Conservation (phyloP, 2,329 filamentous ascomycete genomes). For the Exophiala aquamarina region DNA sequence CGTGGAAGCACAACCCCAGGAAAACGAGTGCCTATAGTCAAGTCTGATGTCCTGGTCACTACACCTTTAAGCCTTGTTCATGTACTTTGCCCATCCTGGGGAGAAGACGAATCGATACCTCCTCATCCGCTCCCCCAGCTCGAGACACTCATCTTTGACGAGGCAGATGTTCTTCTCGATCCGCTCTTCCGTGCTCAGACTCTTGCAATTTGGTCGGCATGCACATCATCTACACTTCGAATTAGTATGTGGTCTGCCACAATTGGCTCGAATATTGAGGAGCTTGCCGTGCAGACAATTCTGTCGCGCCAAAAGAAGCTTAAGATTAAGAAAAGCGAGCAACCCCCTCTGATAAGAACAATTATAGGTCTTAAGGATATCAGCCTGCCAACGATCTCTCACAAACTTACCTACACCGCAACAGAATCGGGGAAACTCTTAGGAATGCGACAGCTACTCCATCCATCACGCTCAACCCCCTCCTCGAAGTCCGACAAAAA, state of each 20-base stretch:
- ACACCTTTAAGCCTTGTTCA: conserved; percentile 79
- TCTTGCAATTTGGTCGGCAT: conserved; percentile 77
- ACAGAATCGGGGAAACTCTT: conserved; percentile 93
- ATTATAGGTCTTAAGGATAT: conserved; percentile 97
- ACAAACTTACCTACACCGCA: conserved; percentile 86
- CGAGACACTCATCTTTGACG: conserved; percentile 77
- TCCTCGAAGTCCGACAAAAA: conserved; percentile 44
- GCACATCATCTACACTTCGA: conserved; percentile 67
- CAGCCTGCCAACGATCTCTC: conserved; percentile 86
- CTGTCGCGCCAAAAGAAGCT: conserved; percentile 51
- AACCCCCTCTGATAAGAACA: conserved; percentile 68
- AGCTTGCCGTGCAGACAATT: conserved; percentile 70
- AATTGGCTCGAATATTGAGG: conserved; percentile 90
- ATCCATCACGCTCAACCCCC: conserved; percentile 58
- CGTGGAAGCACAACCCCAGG: conserved; percentile 40
- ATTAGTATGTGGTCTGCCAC: conserved; percentile 93
- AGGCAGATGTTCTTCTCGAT: conserved; percentile 92
- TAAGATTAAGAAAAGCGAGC: conserved; percentile 30
- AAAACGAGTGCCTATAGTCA: conserved; percentile 51
- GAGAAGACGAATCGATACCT: conserved; percentile 35
- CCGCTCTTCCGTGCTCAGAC: conserved; percentile 89
- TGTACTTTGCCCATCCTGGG: conserved; percentile 55
- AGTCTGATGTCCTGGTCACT: conserved; percentile 76
- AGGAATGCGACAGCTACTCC: conserved; percentile 83
- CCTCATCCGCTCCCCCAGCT: conserved; percentile 63